Evolutionary conservation across 2,329 filamentous ascomycete species (phyloP).

Genomic region (Ilyonectria robusta): DNA sequence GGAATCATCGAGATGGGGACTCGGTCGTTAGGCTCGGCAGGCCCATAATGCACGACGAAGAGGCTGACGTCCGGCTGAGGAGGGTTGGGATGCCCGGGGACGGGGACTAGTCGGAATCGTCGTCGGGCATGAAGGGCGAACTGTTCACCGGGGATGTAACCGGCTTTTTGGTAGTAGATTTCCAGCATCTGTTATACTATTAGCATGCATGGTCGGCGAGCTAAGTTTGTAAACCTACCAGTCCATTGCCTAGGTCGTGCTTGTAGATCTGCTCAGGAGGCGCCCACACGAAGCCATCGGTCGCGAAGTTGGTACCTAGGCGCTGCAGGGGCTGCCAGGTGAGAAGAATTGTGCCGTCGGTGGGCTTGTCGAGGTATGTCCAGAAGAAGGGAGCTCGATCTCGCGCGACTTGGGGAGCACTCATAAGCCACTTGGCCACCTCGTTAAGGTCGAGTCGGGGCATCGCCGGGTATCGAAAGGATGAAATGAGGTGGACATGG

Average conservation of each 20-base stretch:
- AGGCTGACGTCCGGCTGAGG: slow-evolving; percentile 84
- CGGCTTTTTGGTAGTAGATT: slow-evolving; percentile 85
- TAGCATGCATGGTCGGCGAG: slow-evolving; percentile 23
- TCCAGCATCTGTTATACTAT: slow-evolving; percentile 79
- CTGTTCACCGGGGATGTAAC: slow-evolving; percentile 83
- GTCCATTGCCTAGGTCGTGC: slow-evolving; percentile 76
- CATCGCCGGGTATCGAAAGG: slow-evolving; percentile 82
- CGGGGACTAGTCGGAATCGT: slow-evolving; percentile 86
- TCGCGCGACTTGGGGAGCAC: slow-evolving; percentile 87
- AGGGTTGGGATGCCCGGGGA: slow-evolving; percentile 77
- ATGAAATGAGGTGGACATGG: slow-evolving; percentile 92
- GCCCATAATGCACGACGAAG: slow-evolving; percentile 93
- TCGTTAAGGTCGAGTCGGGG: slow-evolving; percentile 80
- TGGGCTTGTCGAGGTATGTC: slow-evolving; percentile 89
- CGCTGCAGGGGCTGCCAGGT: slow-evolving; percentile 89
- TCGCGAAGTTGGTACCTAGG: slow-evolving; percentile 82
- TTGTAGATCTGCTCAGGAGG: slow-evolving; percentile 84
- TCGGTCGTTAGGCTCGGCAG: slow-evolving; percentile 80
- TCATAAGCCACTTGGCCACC: slow-evolving; percentile 86
- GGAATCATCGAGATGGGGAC: slow-evolving; percentile 79
- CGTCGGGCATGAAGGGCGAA: slow-evolving; percentile 83
- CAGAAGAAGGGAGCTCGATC: slow-evolving; percentile 91
- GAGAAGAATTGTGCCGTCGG: slow-evolving; percentile 85
- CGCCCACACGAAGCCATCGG: slow-evolving; percentile 93
- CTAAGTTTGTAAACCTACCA: slow-evolving; percentile 59